phyloP scores from a whole-genome alignment of 225 moss, liverwort and hornwort genomes.

The Bryoerythrophyllum caledonicum region DNA sequence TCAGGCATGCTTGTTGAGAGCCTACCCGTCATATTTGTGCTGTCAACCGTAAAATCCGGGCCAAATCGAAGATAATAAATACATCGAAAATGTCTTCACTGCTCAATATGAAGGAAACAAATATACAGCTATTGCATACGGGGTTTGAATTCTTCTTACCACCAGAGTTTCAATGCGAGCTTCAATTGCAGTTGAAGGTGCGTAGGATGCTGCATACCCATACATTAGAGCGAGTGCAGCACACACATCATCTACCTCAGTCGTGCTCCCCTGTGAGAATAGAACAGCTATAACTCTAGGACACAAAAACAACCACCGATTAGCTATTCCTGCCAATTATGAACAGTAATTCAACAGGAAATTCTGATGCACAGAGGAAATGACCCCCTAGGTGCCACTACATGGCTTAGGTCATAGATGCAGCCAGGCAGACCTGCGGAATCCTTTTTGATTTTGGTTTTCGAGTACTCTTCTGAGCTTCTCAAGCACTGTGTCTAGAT shows the following conservation, averaged over 20 bases:
- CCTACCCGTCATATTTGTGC: neutral
- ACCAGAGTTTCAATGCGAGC: slow-evolving; percentile 98
- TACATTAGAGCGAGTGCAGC: slow-evolving; percentile 99
- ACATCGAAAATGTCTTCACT: neutral
- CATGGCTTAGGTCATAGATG: slow-evolving; percentile 6
- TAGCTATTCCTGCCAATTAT: slow-evolving; percentile 24
- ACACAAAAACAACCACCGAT: slow-evolving; percentile 24
- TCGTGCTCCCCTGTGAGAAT: slow-evolving; percentile 73
- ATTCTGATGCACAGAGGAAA: slow-evolving; percentile 22
- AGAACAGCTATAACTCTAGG: slow-evolving; percentile 69
- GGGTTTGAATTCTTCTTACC: slow-evolving; percentile 49
- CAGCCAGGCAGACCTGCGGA: slow-evolving; percentile 63
- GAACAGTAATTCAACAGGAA: neutral
- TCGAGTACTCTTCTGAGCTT: slow-evolving; percentile 85
- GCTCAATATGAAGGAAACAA: slow-evolving; percentile 1
- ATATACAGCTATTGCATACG: neutral
- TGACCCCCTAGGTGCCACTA: slow-evolving; percentile 5
- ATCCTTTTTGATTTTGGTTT: slow-evolving; percentile 69
- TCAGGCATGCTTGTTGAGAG: neutral
- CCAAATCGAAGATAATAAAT: slow-evolving; percentile 4
- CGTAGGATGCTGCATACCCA: slow-evolving; percentile 97
- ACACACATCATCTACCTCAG: slow-evolving; percentile 94
- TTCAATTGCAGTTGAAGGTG: slow-evolving; percentile 97
- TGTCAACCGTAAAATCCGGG: slow-evolving; percentile 1
- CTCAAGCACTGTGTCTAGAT: slow-evolving; percentile 95